Evolutionary conservation across 2,329 filamentous ascomycete species (phyloP).

Genomic region (Esteya vermicola): DNA sequence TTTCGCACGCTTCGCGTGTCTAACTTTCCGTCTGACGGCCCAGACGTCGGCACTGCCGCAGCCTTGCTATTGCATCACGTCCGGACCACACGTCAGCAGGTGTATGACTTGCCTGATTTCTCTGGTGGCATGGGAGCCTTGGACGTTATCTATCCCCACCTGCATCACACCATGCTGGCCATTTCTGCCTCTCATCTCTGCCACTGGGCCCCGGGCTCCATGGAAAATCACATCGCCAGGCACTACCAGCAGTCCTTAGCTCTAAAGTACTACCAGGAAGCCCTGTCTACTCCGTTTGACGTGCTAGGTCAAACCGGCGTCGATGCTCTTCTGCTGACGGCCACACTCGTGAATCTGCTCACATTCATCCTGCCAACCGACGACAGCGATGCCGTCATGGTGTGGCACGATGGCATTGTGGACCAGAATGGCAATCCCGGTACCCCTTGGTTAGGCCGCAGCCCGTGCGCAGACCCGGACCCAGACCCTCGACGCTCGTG

Average conservation of each 20-base stretch:
- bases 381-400: slow-evolving; percentile 3
- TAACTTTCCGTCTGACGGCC: slow-evolving; percentile 3
- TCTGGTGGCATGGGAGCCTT: slow-evolving; percentile 7
- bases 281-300: slow-evolving; percentile 9
- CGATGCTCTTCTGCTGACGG: slow-evolving; percentile 11
- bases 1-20: slow-evolving; percentile 3
- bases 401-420: not conserved
- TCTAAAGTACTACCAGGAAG: slow-evolving; percentile 8
- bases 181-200: slow-evolving; percentile 10
- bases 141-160: slow-evolving; percentile 7
- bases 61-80: slow-evolving; percentile 11
- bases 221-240: slow-evolving; percentile 9
- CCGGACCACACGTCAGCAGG: slow-evolving; percentile 1
- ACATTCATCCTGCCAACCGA: slow-evolving; percentile 11
- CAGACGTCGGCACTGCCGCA: slow-evolving; percentile 9
- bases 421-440: not conserved
- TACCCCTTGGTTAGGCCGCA: not conserved
- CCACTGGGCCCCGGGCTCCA: slow-evolving; percentile 8
- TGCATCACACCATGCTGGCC: slow-evolving; percentile 10
- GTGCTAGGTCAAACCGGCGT: slow-evolving; percentile 9
- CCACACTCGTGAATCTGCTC: slow-evolving; percentile 13
- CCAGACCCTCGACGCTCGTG: slow-evolving; percentile 10
- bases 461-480: slow-evolving; percentile 4
- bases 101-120: slow-evolving; percentile 11
- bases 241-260: slow-evolving; percentile 13